A percentile compares a stretch with the other conserved stretches of the same genome.
phyloP scores from a whole-genome alignment of 192 early-diverging fungal species.

The Cetraspora pellucida region DNA sequence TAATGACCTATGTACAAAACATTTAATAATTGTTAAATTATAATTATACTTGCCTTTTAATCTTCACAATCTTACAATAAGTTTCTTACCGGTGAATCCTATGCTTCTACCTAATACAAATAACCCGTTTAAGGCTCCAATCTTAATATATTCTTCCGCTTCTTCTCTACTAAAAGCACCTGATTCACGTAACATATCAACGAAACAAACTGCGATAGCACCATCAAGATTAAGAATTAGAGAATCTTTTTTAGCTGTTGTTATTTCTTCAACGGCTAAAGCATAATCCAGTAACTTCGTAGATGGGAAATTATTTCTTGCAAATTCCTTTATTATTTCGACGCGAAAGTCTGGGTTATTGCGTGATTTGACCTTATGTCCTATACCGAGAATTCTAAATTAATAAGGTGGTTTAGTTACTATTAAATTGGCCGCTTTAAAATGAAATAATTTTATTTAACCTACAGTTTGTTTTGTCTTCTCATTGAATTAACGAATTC shows the following conservation, averaged over 20 bases:
- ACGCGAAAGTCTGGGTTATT: constrained; percentile 99
- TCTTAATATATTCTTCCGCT: constrained; percentile 93
- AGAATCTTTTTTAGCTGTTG: constrained; percentile 98
- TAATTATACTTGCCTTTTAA: neutral
- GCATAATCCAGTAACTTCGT: constrained; percentile 94
- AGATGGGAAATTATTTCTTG: constrained; percentile 81
- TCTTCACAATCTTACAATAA: neutral
- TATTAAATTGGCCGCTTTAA: neutral
- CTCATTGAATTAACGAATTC: constrained; percentile 96
- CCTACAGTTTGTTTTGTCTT: constrained; percentile 85
- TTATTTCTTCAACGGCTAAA: constrained; percentile 90
- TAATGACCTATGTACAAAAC: constrained; percentile 69
- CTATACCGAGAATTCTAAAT: constrained; percentile 86
- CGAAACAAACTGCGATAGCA: constrained; percentile 93
- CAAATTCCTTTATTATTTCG: constrained; percentile 92
- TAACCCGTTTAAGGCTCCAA: constrained; percentile 94
- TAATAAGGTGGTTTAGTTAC: neutral
- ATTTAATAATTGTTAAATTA: neutral
- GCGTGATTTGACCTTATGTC: constrained; percentile 99
- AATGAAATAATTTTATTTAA: neutral
- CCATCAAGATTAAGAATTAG: constrained; percentile 95
- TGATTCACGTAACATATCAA: constrained; percentile 89
- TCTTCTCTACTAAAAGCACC: constrained; percentile 93
- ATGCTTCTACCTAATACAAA: constrained; percentile 95
- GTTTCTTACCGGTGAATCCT: constrained; percentile 74